Base-by-base conservation (phyloP, 495 filamentous ascomycete species). In the Xylaria cubensis region DNA sequence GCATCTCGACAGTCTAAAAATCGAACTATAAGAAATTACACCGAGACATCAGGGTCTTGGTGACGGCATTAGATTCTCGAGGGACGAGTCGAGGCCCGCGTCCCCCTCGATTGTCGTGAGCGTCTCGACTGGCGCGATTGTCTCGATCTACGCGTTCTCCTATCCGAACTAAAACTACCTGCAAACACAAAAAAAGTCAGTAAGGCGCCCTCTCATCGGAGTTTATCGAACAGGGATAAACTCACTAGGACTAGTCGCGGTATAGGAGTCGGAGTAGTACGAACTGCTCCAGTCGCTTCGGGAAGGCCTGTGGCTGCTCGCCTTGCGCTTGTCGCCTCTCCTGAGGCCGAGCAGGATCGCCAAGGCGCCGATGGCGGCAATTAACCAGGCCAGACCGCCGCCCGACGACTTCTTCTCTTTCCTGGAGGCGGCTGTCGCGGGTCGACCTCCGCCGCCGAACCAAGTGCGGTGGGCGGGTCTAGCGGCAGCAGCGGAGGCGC, bases 281-380 rank as follows among this genome's bases (percentile, higher is more conserved):
- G 80, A 82, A 81, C 82, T 81, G 79, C 79, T 83, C 36, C 75
- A 74, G 66, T 84, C 83, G 72, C 81, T 86, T 79, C 82, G 85
- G 69, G 81, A 84, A 71, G 83, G 82, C 83, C 76, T 85, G 78
- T 76, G 80, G 34, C 74, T 74, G 42, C 68, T 72, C 61, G 75
- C 46, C 81, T 80, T 88, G 82, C 78, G 78, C 66, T 83, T 87
- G 62, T 87, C 83, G 64, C 92, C 87, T 74, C 91, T 88, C 84
- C 88, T 92, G 79, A 97, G 74, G n/a, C 93, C 94, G 62, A 97
- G 84, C 50, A 93, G 84, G 34, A 94, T 81, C 48, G 94, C 81
- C 3, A 90, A 84, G 13, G 90, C 91, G 6, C 87, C 90, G 59
- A 88, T 76, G 50, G 86, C 88, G n/a, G 77, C 75, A 13, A 74